These are phyloP conservation scores for Mentha longifolia DNA, from an alignment of 257 asterid species.

Conservation along the genomic window DNA sequence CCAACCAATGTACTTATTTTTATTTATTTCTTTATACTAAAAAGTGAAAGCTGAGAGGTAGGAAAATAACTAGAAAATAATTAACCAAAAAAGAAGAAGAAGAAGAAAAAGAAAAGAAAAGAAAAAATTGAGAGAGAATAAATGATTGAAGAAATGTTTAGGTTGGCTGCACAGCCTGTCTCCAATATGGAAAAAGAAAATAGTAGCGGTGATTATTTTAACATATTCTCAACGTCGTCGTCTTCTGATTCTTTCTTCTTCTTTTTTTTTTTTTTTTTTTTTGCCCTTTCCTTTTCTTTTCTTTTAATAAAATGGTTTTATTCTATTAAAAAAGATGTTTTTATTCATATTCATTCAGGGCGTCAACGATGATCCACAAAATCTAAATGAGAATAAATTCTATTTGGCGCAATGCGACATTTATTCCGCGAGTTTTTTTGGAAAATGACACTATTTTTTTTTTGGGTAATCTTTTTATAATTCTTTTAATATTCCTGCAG, in stretches of 20 bases:
- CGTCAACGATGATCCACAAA: background rate
- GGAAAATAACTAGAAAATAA: too few relatives aligned
- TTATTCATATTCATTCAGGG: too few relatives aligned
- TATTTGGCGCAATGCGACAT: background rate
- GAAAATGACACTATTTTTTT: background rate
- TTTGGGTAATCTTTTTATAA: too few relatives aligned
- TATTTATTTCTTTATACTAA: too few relatives aligned
- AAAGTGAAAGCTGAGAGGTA: too few relatives aligned
- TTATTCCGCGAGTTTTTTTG: background rate
- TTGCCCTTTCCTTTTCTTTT: background rate
- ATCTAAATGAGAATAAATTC: background rate
- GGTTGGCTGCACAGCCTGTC: slow-evolving; percentile 35
- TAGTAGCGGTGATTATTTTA: slow-evolving; percentile 36
- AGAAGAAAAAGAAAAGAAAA: background rate
- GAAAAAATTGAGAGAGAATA: background rate
- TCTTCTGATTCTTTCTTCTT: background rate
- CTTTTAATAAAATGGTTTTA: background rate
- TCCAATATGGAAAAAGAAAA: background rate
- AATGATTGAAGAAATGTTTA: slow-evolving; percentile 24
- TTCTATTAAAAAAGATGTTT: background rate
- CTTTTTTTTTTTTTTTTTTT: background rate
- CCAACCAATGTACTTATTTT: too few relatives aligned
- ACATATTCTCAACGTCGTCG: slow-evolving; percentile 14
- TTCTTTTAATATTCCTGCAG: background rate
- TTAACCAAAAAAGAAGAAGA: background rate